phyloP scores from a whole-genome alignment of 495 filamentous ascomycete genomes.

The Xylaria flabelliformis region DNA sequence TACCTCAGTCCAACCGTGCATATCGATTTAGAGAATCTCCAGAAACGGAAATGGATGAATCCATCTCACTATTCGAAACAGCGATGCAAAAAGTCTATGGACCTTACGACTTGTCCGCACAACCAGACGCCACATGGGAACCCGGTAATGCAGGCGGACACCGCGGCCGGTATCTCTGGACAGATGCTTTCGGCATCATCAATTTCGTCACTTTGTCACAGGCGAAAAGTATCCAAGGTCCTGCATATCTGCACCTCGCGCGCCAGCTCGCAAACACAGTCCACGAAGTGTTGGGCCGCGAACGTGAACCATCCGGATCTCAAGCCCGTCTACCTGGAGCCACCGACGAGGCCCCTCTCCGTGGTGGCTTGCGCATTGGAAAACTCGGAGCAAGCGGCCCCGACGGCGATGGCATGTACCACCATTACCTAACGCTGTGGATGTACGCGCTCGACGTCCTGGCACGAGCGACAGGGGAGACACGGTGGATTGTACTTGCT shows the following conservation, averaged over 20 bases:
- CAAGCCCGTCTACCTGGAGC: slow-evolving; percentile 57
- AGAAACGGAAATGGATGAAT: slow-evolving; percentile 7
- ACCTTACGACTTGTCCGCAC: slow-evolving; percentile 40
- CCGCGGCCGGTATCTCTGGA: slow-evolving; percentile 72
- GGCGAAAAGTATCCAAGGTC: slow-evolving; percentile 42
- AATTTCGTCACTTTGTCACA: slow-evolving; percentile 68
- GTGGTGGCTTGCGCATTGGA: slow-evolving; percentile 69
- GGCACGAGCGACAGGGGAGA: slow-evolving; percentile 56
- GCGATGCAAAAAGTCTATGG: slow-evolving; percentile 54
- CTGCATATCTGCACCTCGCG: slow-evolving; percentile 61
- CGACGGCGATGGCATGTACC: slow-evolving; percentile 71
- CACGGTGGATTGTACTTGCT: slow-evolving; percentile 60
- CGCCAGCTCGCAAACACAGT: slow-evolving; percentile 58
- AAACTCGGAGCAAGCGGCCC: slow-evolving; percentile 58
- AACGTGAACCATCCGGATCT: slow-evolving; percentile 51
- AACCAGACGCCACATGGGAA: slow-evolving; percentile 38
- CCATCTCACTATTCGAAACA: slow-evolving; percentile 41
- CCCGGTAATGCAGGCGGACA: slow-evolving; percentile 61
- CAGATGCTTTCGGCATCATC: slow-evolving; percentile 71
- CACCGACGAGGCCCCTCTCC: slow-evolving; percentile 60
- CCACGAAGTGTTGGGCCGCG: slow-evolving; percentile 63
- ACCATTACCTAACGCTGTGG: slow-evolving; percentile 73
- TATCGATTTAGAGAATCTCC: neutral
- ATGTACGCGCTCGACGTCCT: slow-evolving; percentile 73
- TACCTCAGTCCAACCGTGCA: neutral